A percentile compares a stretch with the other conserved stretches of the same genome.
phyloP scores from a whole-genome alignment of 2,329 filamentous ascomycete genomes.

The Trichoderma sp. region DNA sequence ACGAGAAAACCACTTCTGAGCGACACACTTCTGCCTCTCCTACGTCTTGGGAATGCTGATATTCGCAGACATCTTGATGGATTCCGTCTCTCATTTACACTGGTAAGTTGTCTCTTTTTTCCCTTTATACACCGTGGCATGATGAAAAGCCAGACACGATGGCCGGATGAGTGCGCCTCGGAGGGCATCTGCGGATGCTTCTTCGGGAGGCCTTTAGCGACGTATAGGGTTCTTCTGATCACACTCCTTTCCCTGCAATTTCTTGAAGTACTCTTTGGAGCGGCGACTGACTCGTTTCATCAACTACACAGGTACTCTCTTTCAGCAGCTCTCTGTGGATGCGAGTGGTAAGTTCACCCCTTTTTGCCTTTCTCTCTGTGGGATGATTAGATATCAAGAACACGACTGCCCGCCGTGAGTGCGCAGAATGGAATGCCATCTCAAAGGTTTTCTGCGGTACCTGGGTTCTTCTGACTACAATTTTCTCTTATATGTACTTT shows the following conservation, averaged over 20 bases:
- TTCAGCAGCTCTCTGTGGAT: no score
- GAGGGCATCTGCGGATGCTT: not conserved
- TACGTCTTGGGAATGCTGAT: not conserved
- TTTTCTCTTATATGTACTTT: not conserved
- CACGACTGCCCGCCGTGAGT: not conserved
- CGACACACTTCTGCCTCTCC: not conserved
- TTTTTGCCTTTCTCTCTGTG: not conserved
- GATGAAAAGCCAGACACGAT: not conserved
- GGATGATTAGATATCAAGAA: not conserved
- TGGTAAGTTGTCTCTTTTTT: not conserved
- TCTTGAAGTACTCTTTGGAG: no score
- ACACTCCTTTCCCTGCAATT: not conserved
- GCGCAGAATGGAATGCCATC: not conserved
- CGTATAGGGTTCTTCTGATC: constrained; percentile 1
- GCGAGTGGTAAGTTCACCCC: no score
- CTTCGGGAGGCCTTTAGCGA: no score
- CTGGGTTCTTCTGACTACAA: not conserved
- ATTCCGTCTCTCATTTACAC: not conserved
- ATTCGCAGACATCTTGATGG: not conserved
- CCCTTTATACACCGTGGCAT: not conserved
- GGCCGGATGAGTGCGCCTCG: not conserved
- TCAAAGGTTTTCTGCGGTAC: not conserved
- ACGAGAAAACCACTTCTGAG: not conserved
- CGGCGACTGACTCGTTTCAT: no score
- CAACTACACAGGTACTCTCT: no score